These are phyloP conservation scores for Canna indica DNA, from an alignment of 176 grass and related monocot species.

Conservation along the genomic window DNA sequence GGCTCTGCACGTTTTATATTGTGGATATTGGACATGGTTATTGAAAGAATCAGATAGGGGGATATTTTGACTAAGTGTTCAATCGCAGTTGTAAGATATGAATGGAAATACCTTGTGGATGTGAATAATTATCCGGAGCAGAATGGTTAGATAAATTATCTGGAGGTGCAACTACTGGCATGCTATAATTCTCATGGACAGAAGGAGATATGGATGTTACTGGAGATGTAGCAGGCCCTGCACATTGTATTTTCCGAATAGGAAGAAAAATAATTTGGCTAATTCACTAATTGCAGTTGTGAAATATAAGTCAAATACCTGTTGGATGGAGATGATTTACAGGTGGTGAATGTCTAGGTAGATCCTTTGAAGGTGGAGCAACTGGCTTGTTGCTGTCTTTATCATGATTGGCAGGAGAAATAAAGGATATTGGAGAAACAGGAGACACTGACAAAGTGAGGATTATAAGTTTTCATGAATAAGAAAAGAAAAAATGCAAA, in stretches of 20 bases:
- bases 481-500: background rate
- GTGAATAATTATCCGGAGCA: background rate
- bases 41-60: background rate
- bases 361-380: conserved; percentile 14
- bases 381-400: conserved; percentile 8
- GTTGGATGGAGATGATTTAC: background rate
- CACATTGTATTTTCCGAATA: conserved; percentile 16
- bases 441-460: conserved; percentile 22
- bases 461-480: conserved; percentile 1
- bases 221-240: conserved; percentile 34
- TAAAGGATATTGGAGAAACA: conserved; percentile 26
- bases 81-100: background rate
- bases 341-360: background rate
- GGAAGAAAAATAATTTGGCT: conserved; percentile 10
- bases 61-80: background rate
- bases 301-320: conserved; percentile 4
- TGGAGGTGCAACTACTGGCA: conserved; percentile 22
- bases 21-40: background rate
- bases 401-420: conserved; percentile 12
- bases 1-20: background rate
- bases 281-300: conserved; percentile 8
- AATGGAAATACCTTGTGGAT: conserved; percentile 23
- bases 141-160: background rate
- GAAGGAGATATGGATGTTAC: conserved; percentile 22
- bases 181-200: conserved; percentile 1